phyloP scores from a whole-genome alignment of 139 green algal species.

The Haematococcus sp. region DNA sequence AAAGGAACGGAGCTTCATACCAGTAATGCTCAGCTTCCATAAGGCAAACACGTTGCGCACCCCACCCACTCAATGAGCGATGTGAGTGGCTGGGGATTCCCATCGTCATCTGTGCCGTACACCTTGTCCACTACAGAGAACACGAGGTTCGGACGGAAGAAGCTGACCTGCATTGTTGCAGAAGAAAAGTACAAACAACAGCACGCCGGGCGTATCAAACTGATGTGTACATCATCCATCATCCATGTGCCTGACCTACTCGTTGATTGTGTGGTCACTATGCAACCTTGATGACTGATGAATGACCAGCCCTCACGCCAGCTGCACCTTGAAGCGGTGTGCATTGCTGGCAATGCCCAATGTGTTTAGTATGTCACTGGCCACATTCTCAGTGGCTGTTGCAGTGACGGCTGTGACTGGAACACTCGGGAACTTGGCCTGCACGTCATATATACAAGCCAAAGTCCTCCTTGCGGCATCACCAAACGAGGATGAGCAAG shows the following conservation, averaged over 20 bases:
- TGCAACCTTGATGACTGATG: no score
- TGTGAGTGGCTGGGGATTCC: constrained; percentile 8
- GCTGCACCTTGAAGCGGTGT: constrained; percentile 29
- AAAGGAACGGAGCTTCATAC: no score
- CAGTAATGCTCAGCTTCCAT: no score
- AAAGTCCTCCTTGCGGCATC: no score
- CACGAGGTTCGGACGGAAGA: constrained; percentile 81
- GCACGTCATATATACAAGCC: no score
- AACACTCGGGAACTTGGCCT: constrained; percentile 34
- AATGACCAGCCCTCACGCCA: no score
- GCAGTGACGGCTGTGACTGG: constrained; percentile 74
- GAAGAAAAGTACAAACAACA: no score
- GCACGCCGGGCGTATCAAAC: no score
- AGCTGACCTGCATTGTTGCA: constrained; percentile 58
- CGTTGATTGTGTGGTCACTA: no score
- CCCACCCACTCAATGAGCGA: constrained; percentile 9
- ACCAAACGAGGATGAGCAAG: not conserved
- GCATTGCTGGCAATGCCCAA: constrained; percentile 36
- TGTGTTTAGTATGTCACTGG: constrained; percentile 43
- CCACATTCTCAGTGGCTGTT: constrained; percentile 65
- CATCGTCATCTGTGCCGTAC: constrained; percentile 33
- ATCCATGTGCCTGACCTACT: no score
- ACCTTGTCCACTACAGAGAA: constrained; percentile 68
- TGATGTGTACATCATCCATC: no score
- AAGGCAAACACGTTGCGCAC: no score